Evolutionary conservation across 805 yeast species (phyloP).

Genomic region (Cyberlindnera meyerae): DNA sequence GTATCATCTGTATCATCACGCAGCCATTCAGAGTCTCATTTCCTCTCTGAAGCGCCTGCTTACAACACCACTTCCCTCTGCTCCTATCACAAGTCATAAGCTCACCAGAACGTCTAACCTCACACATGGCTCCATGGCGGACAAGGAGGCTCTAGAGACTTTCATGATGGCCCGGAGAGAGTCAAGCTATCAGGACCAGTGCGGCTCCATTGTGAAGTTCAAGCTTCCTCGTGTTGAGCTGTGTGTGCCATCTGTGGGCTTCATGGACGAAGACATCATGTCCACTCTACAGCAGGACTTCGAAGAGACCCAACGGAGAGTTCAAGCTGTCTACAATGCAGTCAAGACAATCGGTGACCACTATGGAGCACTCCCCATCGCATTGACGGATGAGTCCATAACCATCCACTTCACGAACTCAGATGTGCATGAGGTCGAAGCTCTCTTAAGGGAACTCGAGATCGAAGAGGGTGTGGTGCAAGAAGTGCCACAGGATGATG

Average conservation of each 20-base stretch:
- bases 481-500: slow-evolving; percentile 27
- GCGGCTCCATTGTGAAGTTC: slow-evolving; percentile 59
- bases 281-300: slow-evolving; percentile 34
- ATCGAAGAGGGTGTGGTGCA: slow-evolving; percentile 33
- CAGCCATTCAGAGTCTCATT: too few relatives aligned
- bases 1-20: too few relatives aligned
- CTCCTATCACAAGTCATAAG: too few relatives aligned
- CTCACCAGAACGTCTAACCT: too few relatives aligned
- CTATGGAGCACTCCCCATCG: slow-evolving; percentile 63
- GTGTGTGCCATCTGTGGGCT: slow-evolving; percentile 35
- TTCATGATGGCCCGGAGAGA: slow-evolving; percentile 33
- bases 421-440: slow-evolving; percentile 53
- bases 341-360: slow-evolving; percentile 41
- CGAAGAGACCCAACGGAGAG: slow-evolving; percentile 33
- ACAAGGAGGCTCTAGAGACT: slow-evolving; percentile 28
- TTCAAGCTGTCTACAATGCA: slow-evolving; percentile 40
- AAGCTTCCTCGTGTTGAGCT: slow-evolving; percentile 36
- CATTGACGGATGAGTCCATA: slow-evolving; percentile 38
- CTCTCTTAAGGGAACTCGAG: slow-evolving; percentile 55
- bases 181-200: slow-evolving; percentile 22
- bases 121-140: too few relatives aligned
- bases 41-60: too few relatives aligned
- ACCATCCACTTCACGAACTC: slow-evolving; percentile 71
- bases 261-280: slow-evolving; percentile 43
- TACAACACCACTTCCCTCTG: too few relatives aligned